Conservation (phyloP, 495 filamentous ascomycete species). For the Penicillium pulvis region DNA sequence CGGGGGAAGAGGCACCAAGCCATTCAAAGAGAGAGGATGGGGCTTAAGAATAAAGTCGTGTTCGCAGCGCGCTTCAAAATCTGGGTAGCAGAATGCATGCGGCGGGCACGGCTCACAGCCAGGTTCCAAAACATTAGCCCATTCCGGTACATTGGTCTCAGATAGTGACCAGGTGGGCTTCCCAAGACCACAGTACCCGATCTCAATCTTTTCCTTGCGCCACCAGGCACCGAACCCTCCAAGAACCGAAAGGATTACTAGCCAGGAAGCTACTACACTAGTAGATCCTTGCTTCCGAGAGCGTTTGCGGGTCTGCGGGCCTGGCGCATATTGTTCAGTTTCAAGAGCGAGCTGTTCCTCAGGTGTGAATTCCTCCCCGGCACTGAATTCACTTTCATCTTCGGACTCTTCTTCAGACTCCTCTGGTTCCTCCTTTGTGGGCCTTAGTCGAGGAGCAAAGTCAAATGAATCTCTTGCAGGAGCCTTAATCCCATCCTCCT, state of each 20-base stretch:
- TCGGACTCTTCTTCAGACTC: slow-evolving; percentile 40
- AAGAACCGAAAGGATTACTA: slow-evolving; percentile 66
- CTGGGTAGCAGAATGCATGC: slow-evolving; percentile 84
- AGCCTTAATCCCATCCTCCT: slow-evolving; percentile 39
- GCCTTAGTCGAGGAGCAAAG: slow-evolving; percentile 34
- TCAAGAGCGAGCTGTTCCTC: slow-evolving; percentile 80
- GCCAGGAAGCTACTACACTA: slow-evolving; percentile 59
- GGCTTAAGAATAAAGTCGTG: slow-evolving; percentile 81
- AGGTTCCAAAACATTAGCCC: slow-evolving; percentile 68
- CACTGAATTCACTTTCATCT: slow-evolving; percentile 51
- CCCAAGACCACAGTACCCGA: slow-evolving; percentile 92
- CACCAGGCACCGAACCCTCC: slow-evolving; percentile 79
- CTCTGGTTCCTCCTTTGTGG: slow-evolving; percentile 34
- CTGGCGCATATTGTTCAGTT: slow-evolving; percentile 44
- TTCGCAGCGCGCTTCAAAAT: slow-evolving; percentile 78
- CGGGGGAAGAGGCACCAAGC: slow-evolving; percentile 80
- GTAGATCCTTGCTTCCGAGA: slow-evolving; percentile 36
- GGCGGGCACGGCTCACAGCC: slow-evolving; percentile 88
- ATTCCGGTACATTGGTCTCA: slow-evolving; percentile 63
- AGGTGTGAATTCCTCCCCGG: slow-evolving; percentile 90
- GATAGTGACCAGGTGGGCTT: slow-evolving; percentile 57
- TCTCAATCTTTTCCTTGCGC: slow-evolving; percentile 89
- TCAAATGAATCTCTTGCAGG: slow-evolving; percentile 50
- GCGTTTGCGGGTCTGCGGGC: slow-evolving; percentile 36
- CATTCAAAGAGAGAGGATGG: slow-evolving; percentile 81